Base-by-base conservation (phyloP, 2,329 filamentous ascomycete genomes). In the Penicillium oxalicum region DNA sequence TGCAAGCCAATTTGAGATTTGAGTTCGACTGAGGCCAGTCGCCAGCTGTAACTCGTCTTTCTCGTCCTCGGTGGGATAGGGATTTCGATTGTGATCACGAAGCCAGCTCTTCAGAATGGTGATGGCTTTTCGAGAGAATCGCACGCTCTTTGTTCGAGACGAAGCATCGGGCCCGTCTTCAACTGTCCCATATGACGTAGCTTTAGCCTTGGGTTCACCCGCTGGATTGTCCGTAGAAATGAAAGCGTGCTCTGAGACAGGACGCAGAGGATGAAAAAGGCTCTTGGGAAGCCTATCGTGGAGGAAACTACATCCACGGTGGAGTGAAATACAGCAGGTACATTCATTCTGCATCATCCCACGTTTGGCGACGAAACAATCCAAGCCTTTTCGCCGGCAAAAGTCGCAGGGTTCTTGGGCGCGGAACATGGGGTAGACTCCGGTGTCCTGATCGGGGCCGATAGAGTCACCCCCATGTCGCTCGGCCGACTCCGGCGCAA, bases 1-100 rank as follows among this genome's bases (percentile, higher is more conserved):
- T 50, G 90, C 90, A 40, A 95, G 81, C 90, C 90, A 95, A 65
- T 94, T 95, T 9, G 84, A 85, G 59, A 95, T 91, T 63, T 96
- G 91, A 11, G 79, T 86, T 60, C 88, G 82, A 65, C 82, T 90
- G 36, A 96, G 76, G 6, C 89, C 88, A 0, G 90, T 95, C 59
- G 86, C 80, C 40, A 80, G 77, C 67, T 89, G 86, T 26, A 96
- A 75, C 53, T 82, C 79, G 56, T 90, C 86, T 62, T 91, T 94
- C 64, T 95, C 88, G 50, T 89, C 83, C 38, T 95, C 89, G 32
- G 82, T 91, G 4, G 91, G 90, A 64, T 95, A 96, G 0, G 90
- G 91, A 59, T 94, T 87, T 45, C 86, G 79, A 61, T 80, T 81
- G 64, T 95, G 89, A 5, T 82, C 83, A 0, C 84, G 80, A 29